Base-by-base conservation (phyloP, 805 yeast species). In the Aciculoconidium aculeatum region DNA sequence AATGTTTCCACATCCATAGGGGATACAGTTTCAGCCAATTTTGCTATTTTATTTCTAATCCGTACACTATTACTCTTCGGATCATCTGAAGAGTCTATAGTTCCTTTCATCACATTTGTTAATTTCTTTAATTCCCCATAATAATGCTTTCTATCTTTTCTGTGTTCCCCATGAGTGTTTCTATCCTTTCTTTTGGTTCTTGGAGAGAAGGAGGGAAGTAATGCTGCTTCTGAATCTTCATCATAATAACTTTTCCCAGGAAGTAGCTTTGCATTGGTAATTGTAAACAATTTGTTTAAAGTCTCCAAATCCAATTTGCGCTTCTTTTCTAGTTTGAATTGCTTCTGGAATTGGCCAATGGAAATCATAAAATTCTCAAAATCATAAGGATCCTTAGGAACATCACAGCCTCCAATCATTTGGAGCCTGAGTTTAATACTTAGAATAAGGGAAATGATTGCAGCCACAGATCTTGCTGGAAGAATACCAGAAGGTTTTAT, bases 361-460 rank as follows among this genome's bases (percentile, higher is more conserved):
- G 86, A 72, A 3, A 68, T 52, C 55, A 76, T 69, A 43, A 90
- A 81, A 27, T 69, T 70, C 30, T 77, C 80, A 29, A 75, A 77
- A 37, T 83, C 90, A 47, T 82, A 77, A 0, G 95, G 90, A 48
- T 92, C 97, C 46, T 85, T 82, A 11, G 77, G 92, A 35, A 66
- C 80, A 44, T 66, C 83, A 24, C 55, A 50, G 0, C 56, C 56
- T 1, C 55, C 56, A 11, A 50, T 36, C 20, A 50, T 27, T 3
- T 50, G 51, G 7, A 79, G 59, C 27, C 85, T 76, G 21, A 90
- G 47, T 40, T 86, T 72, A 26, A 84, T 70, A 32, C 86, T 77
- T 11, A 82, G 51, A 0, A 85, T 72, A 45, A 85, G 72, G 25
- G 96, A 92, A 6, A 92, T 54, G 2, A 92, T 65, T 0, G 92